Base-by-base conservation (phyloP, 768 basidiomycete species). In the Candolleomyces eurysporus region DNA sequence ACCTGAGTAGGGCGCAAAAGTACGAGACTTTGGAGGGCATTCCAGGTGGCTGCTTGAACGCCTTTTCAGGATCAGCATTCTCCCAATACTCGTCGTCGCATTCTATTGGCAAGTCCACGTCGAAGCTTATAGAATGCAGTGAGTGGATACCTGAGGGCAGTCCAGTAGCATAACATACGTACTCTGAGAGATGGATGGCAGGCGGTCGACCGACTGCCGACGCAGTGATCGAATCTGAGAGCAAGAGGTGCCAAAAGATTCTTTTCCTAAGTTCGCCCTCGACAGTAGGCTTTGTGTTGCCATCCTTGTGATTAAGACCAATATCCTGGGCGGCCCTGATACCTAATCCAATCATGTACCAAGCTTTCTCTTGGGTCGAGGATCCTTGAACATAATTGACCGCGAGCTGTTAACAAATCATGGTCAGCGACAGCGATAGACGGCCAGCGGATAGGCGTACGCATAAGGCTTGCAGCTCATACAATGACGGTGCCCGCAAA, bases 101-200 rank as follows among this genome's bases (percentile, higher is more conserved):
- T 61, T 79, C 78, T 1, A 84, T 70, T 0, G 79, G 82, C 5
- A 85, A 74, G 56, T 90, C 89, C 9, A 87, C 75, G 63, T 91
- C 89, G 64, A 88, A 86, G 63, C 88, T 89, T 14, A 40, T 42
- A 6, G 11, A 60, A 26, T 26, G 5, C 9, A 21, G 22, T 60
- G 45, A 19, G 51, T 26, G 26, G 26, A 26, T 2, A 26, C 26
- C 26, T 26, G 4, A 26, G 2, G 4, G 26, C 2, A 52, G 31
- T 64, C n/a, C 40, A 6, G 16, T 9, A 43, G 17, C 11, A 22
- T 43, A 36, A n/a, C 68, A 26, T 36, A 42, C 83, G 61, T 68
- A 84, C 84, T 90, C 89, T 67, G 88, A 87, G 63, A 91, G 88
- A 51, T 87, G 85, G 10, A 91, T 80, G 5, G 85, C 84, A 63